Conservation (phyloP, 2,329 filamentous ascomycete genomes). For the Pestalotiopsis sp. region DNA sequence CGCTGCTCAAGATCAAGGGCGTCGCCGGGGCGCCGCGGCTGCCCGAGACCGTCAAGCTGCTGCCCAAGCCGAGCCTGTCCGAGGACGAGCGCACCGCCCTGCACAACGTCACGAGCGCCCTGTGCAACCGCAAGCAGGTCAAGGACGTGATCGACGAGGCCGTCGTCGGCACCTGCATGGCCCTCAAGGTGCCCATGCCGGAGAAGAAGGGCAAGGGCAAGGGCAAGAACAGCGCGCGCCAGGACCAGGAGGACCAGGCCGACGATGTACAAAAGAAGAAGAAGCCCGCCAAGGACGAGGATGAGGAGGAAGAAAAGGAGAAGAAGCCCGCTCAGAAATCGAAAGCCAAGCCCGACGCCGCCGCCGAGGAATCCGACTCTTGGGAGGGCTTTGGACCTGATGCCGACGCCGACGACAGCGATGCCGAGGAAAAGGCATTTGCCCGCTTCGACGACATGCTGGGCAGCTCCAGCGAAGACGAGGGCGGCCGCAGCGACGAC, state of each 20-base stretch:
- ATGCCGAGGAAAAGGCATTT: slow-evolving; percentile 37
- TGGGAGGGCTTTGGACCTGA: slow-evolving; percentile 23
- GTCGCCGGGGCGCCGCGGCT: slow-evolving; percentile 54
- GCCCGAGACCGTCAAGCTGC: slow-evolving; percentile 49
- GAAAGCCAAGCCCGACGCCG: slow-evolving; percentile 13
- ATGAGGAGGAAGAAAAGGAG: slow-evolving; percentile 23
- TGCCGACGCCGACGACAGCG: slow-evolving; percentile 4
- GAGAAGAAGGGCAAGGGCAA: slow-evolving; percentile 42
- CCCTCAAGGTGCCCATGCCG: slow-evolving; percentile 51
- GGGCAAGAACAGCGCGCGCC: slow-evolving; percentile 26
- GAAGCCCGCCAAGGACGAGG: slow-evolving; percentile 22
- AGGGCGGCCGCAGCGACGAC: slow-evolving; percentile 35
- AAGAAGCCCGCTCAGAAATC: slow-evolving; percentile 23
- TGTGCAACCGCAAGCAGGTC: slow-evolving; percentile 57
- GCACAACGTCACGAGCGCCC: slow-evolving; percentile 62
- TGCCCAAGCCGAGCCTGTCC: slow-evolving; percentile 53
- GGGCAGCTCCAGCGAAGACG: slow-evolving; percentile 43
- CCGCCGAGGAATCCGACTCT: slow-evolving; percentile 25
- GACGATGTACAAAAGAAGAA: slow-evolving; percentile 31
- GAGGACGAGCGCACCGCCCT: slow-evolving; percentile 54
- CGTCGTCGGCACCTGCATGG: slow-evolving; percentile 50
- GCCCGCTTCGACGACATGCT: slow-evolving; percentile 50
- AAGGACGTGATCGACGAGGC: slow-evolving; percentile 53
- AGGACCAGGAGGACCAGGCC: slow-evolving; percentile 25
- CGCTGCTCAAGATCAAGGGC: slow-evolving; percentile 56